These are phyloP conservation scores for Mycena chlorophos DNA, from an alignment of 768 basidiomycete species.

Conservation along the genomic window DNA sequence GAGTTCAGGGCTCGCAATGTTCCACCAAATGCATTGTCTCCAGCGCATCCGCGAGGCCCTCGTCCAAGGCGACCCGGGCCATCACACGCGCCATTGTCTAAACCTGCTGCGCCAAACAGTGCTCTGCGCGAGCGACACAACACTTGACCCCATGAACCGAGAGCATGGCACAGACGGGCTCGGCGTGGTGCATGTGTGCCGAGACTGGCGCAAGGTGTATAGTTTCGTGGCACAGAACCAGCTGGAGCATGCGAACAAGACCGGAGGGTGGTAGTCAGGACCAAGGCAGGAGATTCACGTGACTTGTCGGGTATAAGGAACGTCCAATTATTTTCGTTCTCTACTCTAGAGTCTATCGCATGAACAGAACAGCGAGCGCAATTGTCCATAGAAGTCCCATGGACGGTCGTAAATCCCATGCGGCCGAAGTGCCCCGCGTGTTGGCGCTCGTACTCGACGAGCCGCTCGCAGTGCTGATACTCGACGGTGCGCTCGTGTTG, in stretches of 20 bases:
- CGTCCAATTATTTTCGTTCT: too few relatives aligned
- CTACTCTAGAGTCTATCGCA: too few relatives aligned
- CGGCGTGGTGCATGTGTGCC: conserved; percentile 29
- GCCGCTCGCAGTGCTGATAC: too few relatives aligned
- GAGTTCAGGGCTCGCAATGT: conserved; percentile 28
- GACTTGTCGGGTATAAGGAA: too few relatives aligned
- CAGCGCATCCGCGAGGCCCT: conserved; percentile 28
- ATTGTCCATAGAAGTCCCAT: too few relatives aligned
- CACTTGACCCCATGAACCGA: conserved; percentile 31
- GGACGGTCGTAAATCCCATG: too few relatives aligned
- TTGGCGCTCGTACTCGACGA: too few relatives aligned
- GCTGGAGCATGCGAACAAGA: conserved; percentile 10
- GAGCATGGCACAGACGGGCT: conserved; percentile 26
- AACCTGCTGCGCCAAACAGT: conserved; percentile 34
- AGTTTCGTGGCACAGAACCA: conserved; percentile 27
- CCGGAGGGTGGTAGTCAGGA: neutral
- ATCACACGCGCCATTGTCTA: conserved; percentile 33
- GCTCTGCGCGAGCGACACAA: conserved; percentile 32
- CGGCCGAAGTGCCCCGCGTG: too few relatives aligned
- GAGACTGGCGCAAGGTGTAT: conserved; percentile 30
- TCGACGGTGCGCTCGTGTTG: too few relatives aligned
- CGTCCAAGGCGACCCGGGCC: conserved; percentile 18
- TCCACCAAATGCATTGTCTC: conserved; percentile 37
- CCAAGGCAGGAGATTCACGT: neutral
- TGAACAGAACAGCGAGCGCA: too few relatives aligned